A percentile compares a stretch with the other conserved stretches of the same genome.
These are phyloP conservation scores for Gossypium davidsonii DNA, from an alignment of 441 rosid species.

Conservation along the genomic window DNA sequence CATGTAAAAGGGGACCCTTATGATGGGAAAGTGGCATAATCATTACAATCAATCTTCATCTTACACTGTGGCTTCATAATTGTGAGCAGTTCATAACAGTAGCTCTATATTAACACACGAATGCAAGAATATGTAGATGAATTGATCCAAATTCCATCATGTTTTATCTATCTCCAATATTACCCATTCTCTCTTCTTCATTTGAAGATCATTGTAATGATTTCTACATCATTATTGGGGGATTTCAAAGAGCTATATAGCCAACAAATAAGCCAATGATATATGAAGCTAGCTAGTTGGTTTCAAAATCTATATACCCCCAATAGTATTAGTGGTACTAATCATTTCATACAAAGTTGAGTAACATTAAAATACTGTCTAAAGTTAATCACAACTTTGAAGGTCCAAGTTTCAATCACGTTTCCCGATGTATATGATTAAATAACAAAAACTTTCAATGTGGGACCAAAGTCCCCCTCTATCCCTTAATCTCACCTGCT, in stretches of 20 bases:
- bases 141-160: too few relatives aligned
- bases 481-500: slow-evolving; percentile 1
- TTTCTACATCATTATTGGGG: too few relatives aligned
- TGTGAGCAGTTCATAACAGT: neutral
- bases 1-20: neutral
- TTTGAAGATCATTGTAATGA: too few relatives aligned
- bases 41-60: neutral
- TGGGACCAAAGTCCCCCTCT: slow-evolving; percentile 18
- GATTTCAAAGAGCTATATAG: too few relatives aligned
- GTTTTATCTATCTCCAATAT: too few relatives aligned
- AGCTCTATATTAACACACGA: neutral
- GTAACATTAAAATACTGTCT: slow-evolving; percentile 3
- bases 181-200: too few relatives aligned
- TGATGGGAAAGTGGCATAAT: neutral
- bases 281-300: neutral
- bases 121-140: too few relatives aligned
- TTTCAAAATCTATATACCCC: neutral
- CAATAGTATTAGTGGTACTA: slow-evolving; percentile 20
- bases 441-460: neutral
- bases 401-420: slow-evolving; percentile 24
- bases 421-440: slow-evolving; percentile 16
- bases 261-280: neutral
- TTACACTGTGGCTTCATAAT: neutral
- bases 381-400: slow-evolving; percentile 28
- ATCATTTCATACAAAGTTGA: slow-evolving; percentile 28